Conservation (phyloP, 1,139 yeast species). For the Candida albicans region DNA sequence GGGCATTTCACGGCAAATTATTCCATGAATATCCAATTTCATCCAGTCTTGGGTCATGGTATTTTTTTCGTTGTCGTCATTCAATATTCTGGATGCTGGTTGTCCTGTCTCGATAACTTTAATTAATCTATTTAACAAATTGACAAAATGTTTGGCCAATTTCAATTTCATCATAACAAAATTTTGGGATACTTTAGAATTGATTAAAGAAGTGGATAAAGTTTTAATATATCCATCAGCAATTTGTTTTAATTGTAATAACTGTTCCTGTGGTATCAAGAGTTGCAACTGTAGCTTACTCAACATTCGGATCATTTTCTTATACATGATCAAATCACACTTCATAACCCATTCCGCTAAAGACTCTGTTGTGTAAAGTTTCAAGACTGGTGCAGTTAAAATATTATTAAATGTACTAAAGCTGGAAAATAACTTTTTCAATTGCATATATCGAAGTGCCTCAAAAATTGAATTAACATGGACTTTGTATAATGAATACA, state of each 20-base stretch:
- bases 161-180: slow-evolving; percentile 53
- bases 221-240: slow-evolving; percentile 43
- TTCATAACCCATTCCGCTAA: slow-evolving; percentile 61
- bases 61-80: slow-evolving; percentile 45
- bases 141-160: slow-evolving; percentile 58
- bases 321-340: slow-evolving; percentile 67
- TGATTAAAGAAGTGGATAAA: slow-evolving; percentile 34
- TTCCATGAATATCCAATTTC: slow-evolving; percentile 49
- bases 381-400: slow-evolving; percentile 65
- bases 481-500: slow-evolving; percentile 59
- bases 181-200: slow-evolving; percentile 47
- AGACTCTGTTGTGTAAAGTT: slow-evolving; percentile 52
- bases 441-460: slow-evolving; percentile 65
- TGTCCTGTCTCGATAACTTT: slow-evolving; percentile 62
- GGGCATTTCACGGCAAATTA: slow-evolving; percentile 57
- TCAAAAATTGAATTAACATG: slow-evolving; percentile 67
- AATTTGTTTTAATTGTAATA: slow-evolving; percentile 48
- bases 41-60: slow-evolving; percentile 64
- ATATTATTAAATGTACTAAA: slow-evolving; percentile 57
- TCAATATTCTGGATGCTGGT: slow-evolving; percentile 52
- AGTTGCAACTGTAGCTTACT: slow-evolving; percentile 63
- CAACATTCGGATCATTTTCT: slow-evolving; percentile 59
- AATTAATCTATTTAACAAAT: slow-evolving; percentile 56
- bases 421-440: slow-evolving; percentile 56
- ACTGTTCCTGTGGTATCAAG: slow-evolving; percentile 57